phyloP scores from a whole-genome alignment of 2,329 filamentous ascomycete genomes.

The Apiospora pterosperma region DNA sequence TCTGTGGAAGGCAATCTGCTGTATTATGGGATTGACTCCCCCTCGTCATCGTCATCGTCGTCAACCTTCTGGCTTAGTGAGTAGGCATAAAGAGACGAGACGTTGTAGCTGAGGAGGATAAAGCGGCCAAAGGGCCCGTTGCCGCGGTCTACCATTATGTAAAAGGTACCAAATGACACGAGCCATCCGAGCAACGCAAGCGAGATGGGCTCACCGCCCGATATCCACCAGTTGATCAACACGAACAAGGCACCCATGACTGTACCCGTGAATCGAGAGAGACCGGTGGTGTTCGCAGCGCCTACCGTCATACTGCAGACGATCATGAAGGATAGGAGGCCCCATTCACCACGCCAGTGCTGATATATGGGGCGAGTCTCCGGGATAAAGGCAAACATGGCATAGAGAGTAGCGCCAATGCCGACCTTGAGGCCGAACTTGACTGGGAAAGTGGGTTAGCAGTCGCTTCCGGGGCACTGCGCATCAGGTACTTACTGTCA shows the following conservation, averaged over 20 bases:
- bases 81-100: constrained; percentile 92
- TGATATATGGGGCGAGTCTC: constrained; percentile 75
- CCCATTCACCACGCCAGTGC: constrained; percentile 95
- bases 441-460: constrained; percentile 32
- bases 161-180: constrained; percentile 80
- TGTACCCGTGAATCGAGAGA: constrained; percentile 82
- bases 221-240: constrained; percentile 73
- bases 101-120: constrained; percentile 92
- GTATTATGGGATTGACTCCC: constrained; percentile 80
- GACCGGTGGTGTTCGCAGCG: constrained; percentile 88
- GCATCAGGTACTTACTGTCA: constrained; percentile 39
- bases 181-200: constrained; percentile 81
- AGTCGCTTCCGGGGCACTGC: not conserved
- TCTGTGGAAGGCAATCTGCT: constrained; percentile 83
- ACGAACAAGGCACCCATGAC: constrained; percentile 75
- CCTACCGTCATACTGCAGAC: constrained; percentile 98
- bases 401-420: constrained; percentile 83
- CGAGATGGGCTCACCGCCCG: constrained; percentile 67
- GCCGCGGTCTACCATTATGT: constrained; percentile 78
- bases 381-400: constrained; percentile 81
- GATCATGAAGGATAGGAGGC: constrained; percentile 93
- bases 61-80: constrained; percentile 77
- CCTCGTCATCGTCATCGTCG: constrained; percentile 84
- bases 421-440: constrained; percentile 91
- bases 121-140: constrained; percentile 91